Evolutionary conservation across 768 basidiomycete genomes (phyloP).

Genomic region (Termitomyces bulborhizus): DNA sequence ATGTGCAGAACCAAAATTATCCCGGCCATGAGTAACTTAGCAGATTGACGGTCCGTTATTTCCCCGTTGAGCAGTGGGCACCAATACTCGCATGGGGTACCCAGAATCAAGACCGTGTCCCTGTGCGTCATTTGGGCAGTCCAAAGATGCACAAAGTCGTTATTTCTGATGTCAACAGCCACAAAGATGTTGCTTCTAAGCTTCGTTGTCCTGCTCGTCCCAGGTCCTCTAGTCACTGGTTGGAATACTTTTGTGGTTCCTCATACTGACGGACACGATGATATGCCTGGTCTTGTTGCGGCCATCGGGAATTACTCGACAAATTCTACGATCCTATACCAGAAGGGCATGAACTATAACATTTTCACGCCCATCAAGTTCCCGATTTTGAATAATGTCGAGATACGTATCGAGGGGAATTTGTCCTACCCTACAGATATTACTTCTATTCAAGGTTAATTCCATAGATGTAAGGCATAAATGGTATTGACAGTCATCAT

Average conservation of each 20-base stretch:
- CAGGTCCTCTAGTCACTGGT: slow-evolving; percentile 20
- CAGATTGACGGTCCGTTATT: neutral
- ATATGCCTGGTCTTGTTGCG: slow-evolving; percentile 41
- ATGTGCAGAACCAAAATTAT: neutral
- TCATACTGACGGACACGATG: slow-evolving; percentile 41
- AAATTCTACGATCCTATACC: slow-evolving; percentile 50
- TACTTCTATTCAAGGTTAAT: slow-evolving; percentile 40
- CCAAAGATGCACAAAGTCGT: neutral
- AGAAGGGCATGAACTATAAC: slow-evolving; percentile 53
- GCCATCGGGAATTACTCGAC: slow-evolving; percentile 33
- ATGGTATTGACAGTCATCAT: neutral
- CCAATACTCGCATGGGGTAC: neutral
- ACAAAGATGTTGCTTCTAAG: slow-evolving; percentile 6
- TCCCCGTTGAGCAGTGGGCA: neutral
- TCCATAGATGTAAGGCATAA: neutral
- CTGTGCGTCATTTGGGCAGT: neutral
- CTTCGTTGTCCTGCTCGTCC: slow-evolving; percentile 16
- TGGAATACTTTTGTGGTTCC: slow-evolving; percentile 50
- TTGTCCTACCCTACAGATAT: slow-evolving; percentile 50
- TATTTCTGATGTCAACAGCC: neutral
- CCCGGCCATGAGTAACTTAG: too few species aligned
- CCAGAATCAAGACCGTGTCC: neutral
- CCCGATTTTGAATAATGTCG: slow-evolving; percentile 48
- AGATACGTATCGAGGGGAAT: slow-evolving; percentile 52
- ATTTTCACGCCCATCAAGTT: slow-evolving; percentile 56